Evolutionary conservation across 345 rosid genomes (phyloP).

Genomic region (Toxicodendron radicans): DNA sequence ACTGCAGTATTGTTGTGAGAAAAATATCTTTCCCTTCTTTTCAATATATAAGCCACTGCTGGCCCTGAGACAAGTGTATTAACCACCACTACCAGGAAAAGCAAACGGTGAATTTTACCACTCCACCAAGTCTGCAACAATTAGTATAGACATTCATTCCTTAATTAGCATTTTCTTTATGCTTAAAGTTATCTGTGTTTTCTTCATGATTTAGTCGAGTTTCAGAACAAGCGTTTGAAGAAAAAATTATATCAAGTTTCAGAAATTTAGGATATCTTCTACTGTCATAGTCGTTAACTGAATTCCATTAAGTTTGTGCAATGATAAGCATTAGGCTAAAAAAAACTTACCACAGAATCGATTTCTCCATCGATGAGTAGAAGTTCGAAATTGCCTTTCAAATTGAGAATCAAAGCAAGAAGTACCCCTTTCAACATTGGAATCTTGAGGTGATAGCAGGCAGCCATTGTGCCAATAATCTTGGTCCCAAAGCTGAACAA

Average conservation of each 20-base stretch:
- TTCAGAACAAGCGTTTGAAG: too few relatives aligned
- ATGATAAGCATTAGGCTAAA: background rate
- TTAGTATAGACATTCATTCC: too few relatives aligned
- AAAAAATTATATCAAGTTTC: too few relatives aligned
- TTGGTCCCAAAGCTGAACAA: conserved; percentile 47
- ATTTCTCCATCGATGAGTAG: conserved; percentile 37
- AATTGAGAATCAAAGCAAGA: conserved; percentile 52
- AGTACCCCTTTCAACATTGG: conserved; percentile 56
- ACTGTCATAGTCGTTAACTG: too few relatives aligned
- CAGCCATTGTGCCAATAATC: conserved; percentile 56
- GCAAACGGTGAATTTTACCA: conserved; percentile 43
- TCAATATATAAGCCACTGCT: conserved; percentile 42
- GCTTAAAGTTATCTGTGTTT: too few relatives aligned
- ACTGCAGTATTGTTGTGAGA: conserved; percentile 44
- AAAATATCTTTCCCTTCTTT: conserved; percentile 36
- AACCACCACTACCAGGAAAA: conserved; percentile 52
- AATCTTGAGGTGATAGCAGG: conserved; percentile 50
- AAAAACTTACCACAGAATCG: conserved; percentile 23
- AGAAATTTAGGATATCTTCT: too few relatives aligned
- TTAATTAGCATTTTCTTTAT: too few relatives aligned
- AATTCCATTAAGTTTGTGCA: too few relatives aligned
- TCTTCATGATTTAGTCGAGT: too few relatives aligned
- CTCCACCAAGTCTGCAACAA: conserved; percentile 44
- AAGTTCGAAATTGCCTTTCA: conserved; percentile 75
- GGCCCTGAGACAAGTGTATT: conserved; percentile 61